Percentiles rank a stretch among this genome's conserved stretches.
phyloP scores from a whole-genome alignment of 163 green algal species.

The Trebouxia gelatinosa region DNA sequence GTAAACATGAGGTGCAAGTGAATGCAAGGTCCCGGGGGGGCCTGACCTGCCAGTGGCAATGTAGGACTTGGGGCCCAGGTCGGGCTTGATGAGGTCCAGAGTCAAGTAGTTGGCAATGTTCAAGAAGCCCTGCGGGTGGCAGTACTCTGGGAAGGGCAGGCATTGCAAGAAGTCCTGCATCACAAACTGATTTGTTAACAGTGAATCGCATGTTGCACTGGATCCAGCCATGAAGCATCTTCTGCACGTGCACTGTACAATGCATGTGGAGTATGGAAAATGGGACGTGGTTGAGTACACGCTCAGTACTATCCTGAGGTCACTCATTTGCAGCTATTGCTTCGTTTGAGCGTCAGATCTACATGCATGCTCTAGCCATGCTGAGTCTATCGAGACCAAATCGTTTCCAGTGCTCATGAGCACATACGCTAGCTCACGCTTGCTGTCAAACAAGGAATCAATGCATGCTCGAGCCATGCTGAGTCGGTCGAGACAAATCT shows the following conservation, averaged over 20 bases:
- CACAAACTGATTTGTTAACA: not conserved
- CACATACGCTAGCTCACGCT: no score
- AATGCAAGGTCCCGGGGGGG: no score
- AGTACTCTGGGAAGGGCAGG: constrained; percentile 69
- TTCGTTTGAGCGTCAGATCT: not conserved
- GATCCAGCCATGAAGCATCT: not conserved
- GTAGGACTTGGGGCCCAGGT: constrained; percentile 90
- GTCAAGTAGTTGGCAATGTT: constrained; percentile 68
- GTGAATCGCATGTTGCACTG: not conserved
- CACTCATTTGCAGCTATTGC: not conserved
- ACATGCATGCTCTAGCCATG: no score
- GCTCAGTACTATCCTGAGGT: not conserved
- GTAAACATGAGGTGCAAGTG: no score
- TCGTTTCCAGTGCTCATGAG: no score
- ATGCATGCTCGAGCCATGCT: no score
- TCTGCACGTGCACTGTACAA: not conserved
- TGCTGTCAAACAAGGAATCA: no score
- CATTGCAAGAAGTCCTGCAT: constrained; percentile 75
- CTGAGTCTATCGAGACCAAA: no score
- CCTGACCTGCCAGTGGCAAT: constrained; percentile 69
- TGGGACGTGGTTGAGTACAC: not conserved
- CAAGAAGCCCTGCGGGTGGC: constrained; percentile 61
- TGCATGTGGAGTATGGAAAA: not conserved
- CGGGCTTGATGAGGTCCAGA: constrained; percentile 53
- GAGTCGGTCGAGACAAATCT: no score